phyloP scores from a whole-genome alignment of 352 stramenopile genomes.

The Phytopythium sindhum region DNA sequence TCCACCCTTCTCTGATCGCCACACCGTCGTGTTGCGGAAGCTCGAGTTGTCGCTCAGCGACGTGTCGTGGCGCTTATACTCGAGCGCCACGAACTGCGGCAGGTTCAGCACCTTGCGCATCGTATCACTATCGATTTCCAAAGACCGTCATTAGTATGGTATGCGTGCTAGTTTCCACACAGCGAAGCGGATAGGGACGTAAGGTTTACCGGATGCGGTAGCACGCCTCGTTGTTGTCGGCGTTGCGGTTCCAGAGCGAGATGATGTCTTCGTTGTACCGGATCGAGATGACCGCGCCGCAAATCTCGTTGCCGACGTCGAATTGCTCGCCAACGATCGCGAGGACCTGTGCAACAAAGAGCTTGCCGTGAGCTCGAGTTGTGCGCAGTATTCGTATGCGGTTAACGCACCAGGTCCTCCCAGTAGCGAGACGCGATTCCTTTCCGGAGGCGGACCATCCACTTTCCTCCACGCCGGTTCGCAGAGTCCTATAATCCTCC shows the following conservation, averaged over 20 bases:
- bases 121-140: slow-evolving; percentile 52
- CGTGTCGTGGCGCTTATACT: slow-evolving; percentile 91
- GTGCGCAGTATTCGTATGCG: not conserved
- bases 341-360: slow-evolving; percentile 47
- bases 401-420: slow-evolving; percentile 83
- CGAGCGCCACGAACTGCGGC: slow-evolving; percentile 87
- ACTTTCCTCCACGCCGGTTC: slow-evolving; percentile 91
- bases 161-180: not conserved
- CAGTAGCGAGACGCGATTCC: slow-evolving; percentile 89
- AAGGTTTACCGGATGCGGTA: slow-evolving; percentile 69
- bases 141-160: not conserved
- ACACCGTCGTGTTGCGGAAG: slow-evolving; percentile 79
- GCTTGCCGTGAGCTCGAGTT: not conserved
- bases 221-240: slow-evolving; percentile 89
- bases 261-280: slow-evolving; percentile 94
- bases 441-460: slow-evolving; percentile 92
- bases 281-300: slow-evolving; percentile 87
- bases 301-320: slow-evolving; percentile 93
- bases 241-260: slow-evolving; percentile 93
- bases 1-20: slow-evolving; percentile 57
- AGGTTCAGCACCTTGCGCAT: slow-evolving; percentile 90
- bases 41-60: slow-evolving; percentile 81
- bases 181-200: not conserved
- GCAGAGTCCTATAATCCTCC: slow-evolving; percentile 44
- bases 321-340: slow-evolving; percentile 94